Percentiles rank a stretch among this genome's conserved stretches.
These are phyloP conservation scores for Blepharisma stoltei DNA, from an alignment of 73 alveolate species.

Conservation along the genomic window DNA sequence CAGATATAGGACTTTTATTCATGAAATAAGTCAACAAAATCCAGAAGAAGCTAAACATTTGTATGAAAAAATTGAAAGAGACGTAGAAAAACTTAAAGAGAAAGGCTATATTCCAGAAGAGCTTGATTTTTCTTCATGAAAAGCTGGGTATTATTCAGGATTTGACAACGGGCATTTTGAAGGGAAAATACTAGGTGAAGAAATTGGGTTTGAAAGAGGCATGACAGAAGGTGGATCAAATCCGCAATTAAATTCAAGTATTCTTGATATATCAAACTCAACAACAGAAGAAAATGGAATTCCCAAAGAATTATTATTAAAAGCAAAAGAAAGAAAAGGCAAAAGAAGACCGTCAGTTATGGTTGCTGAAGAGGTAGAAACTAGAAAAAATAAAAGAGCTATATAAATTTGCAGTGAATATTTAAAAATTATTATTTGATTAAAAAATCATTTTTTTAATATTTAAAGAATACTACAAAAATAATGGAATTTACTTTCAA, in stretches of 20 bases:
- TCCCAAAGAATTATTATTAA: too few relatives aligned
- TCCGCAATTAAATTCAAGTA: too few relatives aligned
- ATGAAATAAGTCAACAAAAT: not conserved
- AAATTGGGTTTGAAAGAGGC: not conserved
- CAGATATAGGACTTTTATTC: not conserved
- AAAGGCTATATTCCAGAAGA: not conserved
- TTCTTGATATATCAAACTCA: too few relatives aligned
- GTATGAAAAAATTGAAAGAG: not conserved
- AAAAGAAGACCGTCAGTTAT: not conserved
- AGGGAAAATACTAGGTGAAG: not conserved
- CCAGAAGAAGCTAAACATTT: constrained; percentile 3
- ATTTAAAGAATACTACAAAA: too few relatives aligned
- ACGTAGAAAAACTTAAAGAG: not conserved
- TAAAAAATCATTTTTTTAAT: too few relatives aligned
- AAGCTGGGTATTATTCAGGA: constrained; percentile 14
- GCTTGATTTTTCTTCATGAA: not conserved
- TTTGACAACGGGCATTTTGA: constrained; percentile 10
- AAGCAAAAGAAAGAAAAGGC: not conserved
- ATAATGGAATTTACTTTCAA: not conserved
- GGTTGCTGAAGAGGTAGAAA: constrained; percentile 1
- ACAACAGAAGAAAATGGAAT: too few relatives aligned
- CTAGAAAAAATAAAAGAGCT: not conserved
- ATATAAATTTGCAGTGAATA: not conserved
- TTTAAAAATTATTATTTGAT: not conserved
- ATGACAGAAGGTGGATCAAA: too few relatives aligned